These are phyloP conservation scores for Aspergillus felis DNA, from an alignment of 2,329 filamentous ascomycete species.

Conservation along the genomic window DNA sequence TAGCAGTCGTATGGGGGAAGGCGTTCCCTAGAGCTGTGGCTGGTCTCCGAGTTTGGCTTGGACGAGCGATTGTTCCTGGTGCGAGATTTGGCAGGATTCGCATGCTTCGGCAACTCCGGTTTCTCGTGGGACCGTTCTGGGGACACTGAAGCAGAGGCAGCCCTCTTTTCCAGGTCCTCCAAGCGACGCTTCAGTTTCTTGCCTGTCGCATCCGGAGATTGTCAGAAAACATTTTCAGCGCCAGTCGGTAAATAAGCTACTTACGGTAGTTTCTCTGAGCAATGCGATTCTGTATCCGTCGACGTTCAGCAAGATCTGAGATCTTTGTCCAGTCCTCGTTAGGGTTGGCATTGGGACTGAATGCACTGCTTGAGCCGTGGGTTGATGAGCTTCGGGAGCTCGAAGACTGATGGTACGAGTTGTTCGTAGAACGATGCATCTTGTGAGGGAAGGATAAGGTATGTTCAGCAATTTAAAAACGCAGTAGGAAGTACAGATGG, in stretches of 20 bases:
- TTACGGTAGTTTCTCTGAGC: constrained; percentile 95
- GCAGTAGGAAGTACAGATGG: background rate
- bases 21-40: constrained; percentile 24
- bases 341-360: constrained; percentile 88
- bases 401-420: constrained; percentile 23
- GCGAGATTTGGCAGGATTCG: constrained; percentile 22
- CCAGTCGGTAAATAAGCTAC: constrained; percentile 30
- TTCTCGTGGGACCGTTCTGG: constrained; percentile 57
- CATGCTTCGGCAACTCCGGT: constrained; percentile 37
- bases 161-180: constrained; percentile 61
- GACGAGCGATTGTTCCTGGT: constrained; percentile 20
- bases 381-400: constrained; percentile 63
- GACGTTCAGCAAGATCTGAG: constrained; percentile 88
- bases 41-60: constrained; percentile 25
- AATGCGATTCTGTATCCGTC: constrained; percentile 95
- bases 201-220: constrained; percentile 35
- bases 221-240: background rate
- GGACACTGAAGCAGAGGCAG: constrained; percentile 58
- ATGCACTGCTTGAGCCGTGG: constrained; percentile 86
- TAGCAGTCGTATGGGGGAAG: constrained; percentile 34
- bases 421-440: constrained; percentile 32
- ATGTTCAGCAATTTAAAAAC: background rate
- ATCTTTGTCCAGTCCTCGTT: constrained; percentile 99
- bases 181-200: constrained; percentile 66
- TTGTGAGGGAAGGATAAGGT: constrained; percentile 7